A percentile compares a stretch with the other conserved stretches of the same genome.
Evolutionary conservation across 108 stramenopile genomes (phyloP).

Genomic region (Hondaea fermentalgiana): DNA sequence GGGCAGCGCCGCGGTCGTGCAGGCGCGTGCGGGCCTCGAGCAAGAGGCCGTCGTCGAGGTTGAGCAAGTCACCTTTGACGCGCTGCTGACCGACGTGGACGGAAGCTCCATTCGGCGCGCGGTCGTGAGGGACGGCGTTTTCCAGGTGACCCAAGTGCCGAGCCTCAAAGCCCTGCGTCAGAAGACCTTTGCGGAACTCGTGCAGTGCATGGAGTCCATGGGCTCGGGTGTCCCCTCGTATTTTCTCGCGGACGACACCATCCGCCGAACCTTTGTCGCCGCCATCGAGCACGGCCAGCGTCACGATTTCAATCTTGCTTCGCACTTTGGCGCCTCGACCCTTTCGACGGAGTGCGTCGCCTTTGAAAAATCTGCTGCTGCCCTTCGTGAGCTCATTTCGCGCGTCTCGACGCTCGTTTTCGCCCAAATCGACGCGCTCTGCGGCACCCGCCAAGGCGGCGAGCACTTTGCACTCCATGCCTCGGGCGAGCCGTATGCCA

Average conservation of each 20-base stretch:
- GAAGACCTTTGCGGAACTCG: neutral
- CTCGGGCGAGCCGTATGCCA: neutral
- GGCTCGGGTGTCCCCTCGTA: neutral
- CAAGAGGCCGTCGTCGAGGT: neutral
- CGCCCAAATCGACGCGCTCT: neutral
- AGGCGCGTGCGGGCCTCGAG: too few relatives aligned
- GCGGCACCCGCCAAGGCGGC: neutral
- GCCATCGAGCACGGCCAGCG: neutral
- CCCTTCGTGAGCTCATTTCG: neutral
- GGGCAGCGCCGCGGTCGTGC: too few relatives aligned
- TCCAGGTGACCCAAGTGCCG: conserved; percentile 4
- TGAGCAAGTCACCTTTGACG: neutral
- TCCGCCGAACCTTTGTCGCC: neutral
- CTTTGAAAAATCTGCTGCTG: neutral
- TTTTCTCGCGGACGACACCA: neutral
- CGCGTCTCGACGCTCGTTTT: neutral
- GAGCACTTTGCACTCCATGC: neutral
- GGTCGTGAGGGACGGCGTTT: neutral
- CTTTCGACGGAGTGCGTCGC: neutral
- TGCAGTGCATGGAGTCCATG: neutral
- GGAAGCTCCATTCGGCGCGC: neutral
- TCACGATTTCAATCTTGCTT: neutral
- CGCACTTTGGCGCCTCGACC: neutral
- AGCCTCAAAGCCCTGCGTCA: neutral
- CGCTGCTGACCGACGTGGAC: neutral